Evolutionary conservation across 1,284 basidiomycete species (phyloP), one percentile per base, ranked within the genome.

Genomic region (Bjerkandera adusta): DNA sequence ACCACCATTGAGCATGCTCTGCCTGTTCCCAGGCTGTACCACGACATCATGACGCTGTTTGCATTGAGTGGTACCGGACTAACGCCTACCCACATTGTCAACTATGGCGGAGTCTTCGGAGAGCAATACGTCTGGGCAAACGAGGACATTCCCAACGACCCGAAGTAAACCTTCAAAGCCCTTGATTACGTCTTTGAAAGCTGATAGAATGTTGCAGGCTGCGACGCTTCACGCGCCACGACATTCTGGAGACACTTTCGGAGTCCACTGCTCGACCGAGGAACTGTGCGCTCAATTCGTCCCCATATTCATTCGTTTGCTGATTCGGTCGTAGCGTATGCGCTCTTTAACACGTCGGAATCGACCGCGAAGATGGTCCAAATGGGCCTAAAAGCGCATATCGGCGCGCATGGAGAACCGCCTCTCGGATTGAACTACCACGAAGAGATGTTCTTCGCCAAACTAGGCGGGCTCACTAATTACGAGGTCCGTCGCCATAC

Each of bases 361-460:
- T 84, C 83, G 1, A 71, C 81, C 10, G 79, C 82, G 1, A 77
- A 81, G 56, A 81, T 87, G 80, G 77, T 85, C 8, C 66, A 72
- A 18, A 75, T 63, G 58, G 85, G 75, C n/a, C 60, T 85, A 16
- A 69, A 71, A 21, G 71, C 79, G 1, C 78, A 84, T 52, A 83
- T 88, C 48, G 85, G 85, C 22, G 85, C 85, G 0, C 85, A 88
- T 53, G 85, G 85, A n/a, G 85, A 88, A 61, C 73, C 79, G 1
- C 85, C 85, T 0, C 63, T 85, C 11, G 85, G 85, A 1, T 57
- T 81, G n/a, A 85, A 84, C 65, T 88, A 87, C 56, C 85, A 88
- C 51, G 75, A 77, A 16, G 85, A 88, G 57, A 81, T 87, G 75
- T 71, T 67, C 48, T 85, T 85, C 60, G 70, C 81, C 12, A 66